phyloP scores from a whole-genome alignment of 129 eudicot genomes.

The Arctium minus region DNA sequence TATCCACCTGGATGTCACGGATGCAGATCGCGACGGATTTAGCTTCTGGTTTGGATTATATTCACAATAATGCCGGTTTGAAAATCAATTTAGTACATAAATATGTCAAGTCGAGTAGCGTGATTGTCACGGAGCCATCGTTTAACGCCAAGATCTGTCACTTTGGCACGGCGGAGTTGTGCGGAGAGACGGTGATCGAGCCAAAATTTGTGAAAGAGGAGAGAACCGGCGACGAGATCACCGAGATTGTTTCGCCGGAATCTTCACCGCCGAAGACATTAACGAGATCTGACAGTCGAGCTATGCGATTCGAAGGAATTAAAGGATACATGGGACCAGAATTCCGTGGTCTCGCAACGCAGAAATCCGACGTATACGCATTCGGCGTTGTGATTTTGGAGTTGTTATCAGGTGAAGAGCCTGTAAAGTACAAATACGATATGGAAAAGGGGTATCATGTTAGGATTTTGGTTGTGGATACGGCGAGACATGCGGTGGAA shows the following conservation, averaged over 20 bases:
- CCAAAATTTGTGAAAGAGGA: neutral
- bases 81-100: slow-evolving; percentile 59
- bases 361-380: slow-evolving; percentile 73
- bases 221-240: slow-evolving; percentile 3
- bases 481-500: slow-evolving; percentile 62
- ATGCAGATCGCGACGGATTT: slow-evolving; percentile 77
- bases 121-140: slow-evolving; percentile 83
- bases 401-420: slow-evolving; percentile 78
- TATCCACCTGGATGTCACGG: slow-evolving; percentile 80
- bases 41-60: slow-evolving; percentile 80
- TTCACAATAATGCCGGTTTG: slow-evolving; percentile 70
- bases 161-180: slow-evolving; percentile 89
- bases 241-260: slow-evolving; percentile 14
- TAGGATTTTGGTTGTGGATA: slow-evolving; percentile 40
- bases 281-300: slow-evolving; percentile 34
- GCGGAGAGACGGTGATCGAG: slow-evolving; percentile 60
- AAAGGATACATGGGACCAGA: slow-evolving; percentile 96
- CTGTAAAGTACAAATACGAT: slow-evolving; percentile 53
- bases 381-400: slow-evolving; percentile 87
- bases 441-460: slow-evolving; percentile 34
- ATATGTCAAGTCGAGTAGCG: slow-evolving; percentile 75
- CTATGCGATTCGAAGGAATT: slow-evolving; percentile 53
- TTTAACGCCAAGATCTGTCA: slow-evolving; percentile 78
- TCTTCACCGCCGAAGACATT: neutral
- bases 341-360: slow-evolving; percentile 71